phyloP scores from a whole-genome alignment of 306 rosid genomes.

The Lotus japonicus region DNA sequence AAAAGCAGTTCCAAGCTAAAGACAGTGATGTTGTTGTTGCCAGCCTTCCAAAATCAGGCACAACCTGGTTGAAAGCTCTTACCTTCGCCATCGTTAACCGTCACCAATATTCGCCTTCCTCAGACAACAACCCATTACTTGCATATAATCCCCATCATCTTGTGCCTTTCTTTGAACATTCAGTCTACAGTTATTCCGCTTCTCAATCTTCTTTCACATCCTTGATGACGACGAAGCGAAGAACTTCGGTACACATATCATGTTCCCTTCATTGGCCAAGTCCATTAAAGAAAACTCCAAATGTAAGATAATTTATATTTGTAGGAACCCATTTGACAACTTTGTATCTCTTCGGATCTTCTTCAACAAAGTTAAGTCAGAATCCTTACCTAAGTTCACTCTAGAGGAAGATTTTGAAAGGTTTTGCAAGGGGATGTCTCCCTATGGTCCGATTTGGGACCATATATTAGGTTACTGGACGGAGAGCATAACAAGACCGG shows the following conservation, averaged over 20 bases:
- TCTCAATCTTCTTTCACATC: too few relatives aligned
- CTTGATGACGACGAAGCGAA: conserved; percentile 23
- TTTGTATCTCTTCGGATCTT: conserved; percentile 42
- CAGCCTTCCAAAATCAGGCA: conserved; percentile 51
- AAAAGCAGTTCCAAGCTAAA: conserved; percentile 35
- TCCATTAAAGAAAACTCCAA: conserved; percentile 30
- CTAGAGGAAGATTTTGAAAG: conserved; percentile 42
- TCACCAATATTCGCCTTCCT: background rate
- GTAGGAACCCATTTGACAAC: conserved; percentile 57
- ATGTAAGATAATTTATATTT: conserved; percentile 32
- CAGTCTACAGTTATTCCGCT: too few relatives aligned
- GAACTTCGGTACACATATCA: conserved; percentile 50
- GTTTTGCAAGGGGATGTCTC: conserved; percentile 49
- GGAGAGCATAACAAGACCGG: conserved; percentile 39
- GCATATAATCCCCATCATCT: conserved; percentile 43
- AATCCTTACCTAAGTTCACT: background rate
- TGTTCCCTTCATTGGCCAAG: conserved; percentile 26
- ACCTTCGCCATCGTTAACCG: conserved; percentile 34
- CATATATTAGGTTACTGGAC: conserved; percentile 57
- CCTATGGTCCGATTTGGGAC: conserved; percentile 48
- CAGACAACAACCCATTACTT: conserved; percentile 39
- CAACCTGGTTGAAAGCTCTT: conserved; percentile 72
- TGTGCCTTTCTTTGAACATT: conserved; percentile 43
- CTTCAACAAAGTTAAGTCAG: conserved; percentile 5
- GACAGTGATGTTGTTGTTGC: conserved; percentile 42